Evolutionary conservation across 805 yeast species (phyloP), one percentile per base, ranked within the genome.

Genomic region (Debaryomyces hansenii): DNA sequence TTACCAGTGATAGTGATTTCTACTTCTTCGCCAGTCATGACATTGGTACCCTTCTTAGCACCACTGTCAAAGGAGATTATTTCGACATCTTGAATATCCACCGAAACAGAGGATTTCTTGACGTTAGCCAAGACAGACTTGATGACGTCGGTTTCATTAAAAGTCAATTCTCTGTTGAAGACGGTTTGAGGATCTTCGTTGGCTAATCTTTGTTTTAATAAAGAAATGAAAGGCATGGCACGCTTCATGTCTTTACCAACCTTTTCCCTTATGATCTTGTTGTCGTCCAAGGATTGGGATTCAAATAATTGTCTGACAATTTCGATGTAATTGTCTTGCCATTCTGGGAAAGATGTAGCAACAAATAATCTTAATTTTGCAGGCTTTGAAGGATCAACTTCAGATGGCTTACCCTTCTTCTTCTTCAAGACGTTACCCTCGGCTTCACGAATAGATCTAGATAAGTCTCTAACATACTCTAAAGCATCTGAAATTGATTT

Each of bases 151-250:
- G 77, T 66, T 75, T 94, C 99, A 66, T 84, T 77, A 68, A 90
- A 94, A 29, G 84, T 77, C 55, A 92, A 80, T 69, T 91, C 86
- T 74, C 98, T 83, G 77, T 90, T 85, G 77, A 94, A 90, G 20
- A 94, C 96, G 43, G 80, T 79, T 44, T 79, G 82, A 15, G 96
- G 84, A 27, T 84, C 69, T 62, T 87, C 95, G 43, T 69, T 69
- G 34, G 76, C 70, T 55, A 94, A 77, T 72, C 96, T 83, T 63
- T 85, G 88, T 70, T 94, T 91, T 67, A 94, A 75, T 57, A 82
- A 74, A 53, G 92, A 84, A 51, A 94, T 90, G 67, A 91, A 92
- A 49, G 98, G 98, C 98, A 94, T 94, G 49, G 96, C 97, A 58
- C 95, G 85, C 80, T 94, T 94, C 87, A 91, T 88, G 60, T 94